Percentiles rank a stretch among this genome's conserved stretches.
Evolutionary conservation across 257 asterid species (phyloP).

Genomic region (Solanum ahanhuiri): DNA sequence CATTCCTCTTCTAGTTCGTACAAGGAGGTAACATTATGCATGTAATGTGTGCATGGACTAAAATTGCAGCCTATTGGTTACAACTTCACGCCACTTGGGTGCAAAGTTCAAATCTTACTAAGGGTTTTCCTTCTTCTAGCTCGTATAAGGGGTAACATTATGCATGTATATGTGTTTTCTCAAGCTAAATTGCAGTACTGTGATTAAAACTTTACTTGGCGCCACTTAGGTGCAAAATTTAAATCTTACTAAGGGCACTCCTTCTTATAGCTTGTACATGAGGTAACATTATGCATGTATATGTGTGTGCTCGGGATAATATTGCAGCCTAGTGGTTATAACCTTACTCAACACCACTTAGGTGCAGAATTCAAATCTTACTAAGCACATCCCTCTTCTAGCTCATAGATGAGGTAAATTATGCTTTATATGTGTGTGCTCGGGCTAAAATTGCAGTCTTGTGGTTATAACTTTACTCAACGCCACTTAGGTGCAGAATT

Average conservation of each 20-base stretch:
- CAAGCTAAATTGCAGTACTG: not conserved
- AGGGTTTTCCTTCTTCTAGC: not conserved
- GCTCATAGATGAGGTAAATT: not conserved
- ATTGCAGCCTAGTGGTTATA: not conserved
- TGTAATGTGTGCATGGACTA: not conserved
- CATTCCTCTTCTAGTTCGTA: not conserved
- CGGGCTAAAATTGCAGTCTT: not conserved
- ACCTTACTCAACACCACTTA: not conserved
- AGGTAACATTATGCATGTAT: not conserved
- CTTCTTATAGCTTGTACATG: not conserved
- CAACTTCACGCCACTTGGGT: not conserved
- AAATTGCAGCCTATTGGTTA: not conserved
- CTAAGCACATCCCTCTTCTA: not conserved
- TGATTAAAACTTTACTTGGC: not conserved
- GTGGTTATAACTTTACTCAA: not conserved
- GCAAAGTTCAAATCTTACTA: not conserved
- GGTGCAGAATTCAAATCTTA: not conserved
- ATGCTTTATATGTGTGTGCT: not conserved
- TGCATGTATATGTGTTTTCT: not conserved
- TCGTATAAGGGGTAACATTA: not conserved
- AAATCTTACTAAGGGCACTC: not conserved
- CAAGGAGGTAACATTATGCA: not conserved
- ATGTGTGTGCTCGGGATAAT: not conserved
- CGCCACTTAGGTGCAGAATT: not conserved
- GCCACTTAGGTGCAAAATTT: not conserved